Percentiles rank a stretch among this genome's conserved stretches.
phyloP scores from a whole-genome alignment of 257 asterid genomes.

The Dorcoceras hygrometricum region DNA sequence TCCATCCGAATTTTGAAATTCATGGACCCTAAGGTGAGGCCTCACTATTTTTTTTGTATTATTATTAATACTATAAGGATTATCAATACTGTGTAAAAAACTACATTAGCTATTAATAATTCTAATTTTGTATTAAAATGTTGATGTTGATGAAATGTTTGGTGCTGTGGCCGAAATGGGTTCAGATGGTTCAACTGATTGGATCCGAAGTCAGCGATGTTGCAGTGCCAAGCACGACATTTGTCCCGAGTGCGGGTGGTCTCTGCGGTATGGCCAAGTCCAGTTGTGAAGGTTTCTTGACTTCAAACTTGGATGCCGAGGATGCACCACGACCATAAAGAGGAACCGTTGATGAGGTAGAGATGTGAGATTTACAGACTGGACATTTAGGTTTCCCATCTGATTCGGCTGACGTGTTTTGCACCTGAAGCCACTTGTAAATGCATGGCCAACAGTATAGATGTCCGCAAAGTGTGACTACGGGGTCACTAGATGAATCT shows the following conservation, averaged over 20 bases:
- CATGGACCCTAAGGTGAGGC: no score
- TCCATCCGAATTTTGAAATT: no score
- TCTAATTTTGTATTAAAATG: no score
- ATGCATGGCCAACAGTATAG: conserved; percentile 96
- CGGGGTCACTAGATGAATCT: conserved; percentile 76
- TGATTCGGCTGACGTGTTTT: conserved; percentile 48
- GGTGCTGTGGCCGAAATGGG: conserved; percentile 29
- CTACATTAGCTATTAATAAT: no score
- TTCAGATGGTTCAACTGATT: conserved; percentile 33
- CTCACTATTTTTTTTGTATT: no score
- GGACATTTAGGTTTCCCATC: conserved; percentile 70
- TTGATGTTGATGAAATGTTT: conserved; percentile 33
- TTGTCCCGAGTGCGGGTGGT: conserved; percentile 53
- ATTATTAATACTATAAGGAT: no score
- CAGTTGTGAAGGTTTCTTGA: conserved; percentile 40
- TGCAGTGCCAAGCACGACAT: conserved; percentile 28
- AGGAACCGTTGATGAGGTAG: conserved; percentile 68
- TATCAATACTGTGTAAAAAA: no score
- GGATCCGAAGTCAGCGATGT: conserved; percentile 31
- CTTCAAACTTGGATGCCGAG: conserved; percentile 39
- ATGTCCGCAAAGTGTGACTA: conserved; percentile 86
- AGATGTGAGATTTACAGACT: conserved; percentile 67
- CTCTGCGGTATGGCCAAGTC: conserved; percentile 58
- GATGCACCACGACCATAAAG: conserved; percentile 73
- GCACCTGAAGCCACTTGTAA: conserved; percentile 77